phyloP scores from a whole-genome alignment of 1,284 basidiomycete genomes.

The Ganoderma boninense region DNA sequence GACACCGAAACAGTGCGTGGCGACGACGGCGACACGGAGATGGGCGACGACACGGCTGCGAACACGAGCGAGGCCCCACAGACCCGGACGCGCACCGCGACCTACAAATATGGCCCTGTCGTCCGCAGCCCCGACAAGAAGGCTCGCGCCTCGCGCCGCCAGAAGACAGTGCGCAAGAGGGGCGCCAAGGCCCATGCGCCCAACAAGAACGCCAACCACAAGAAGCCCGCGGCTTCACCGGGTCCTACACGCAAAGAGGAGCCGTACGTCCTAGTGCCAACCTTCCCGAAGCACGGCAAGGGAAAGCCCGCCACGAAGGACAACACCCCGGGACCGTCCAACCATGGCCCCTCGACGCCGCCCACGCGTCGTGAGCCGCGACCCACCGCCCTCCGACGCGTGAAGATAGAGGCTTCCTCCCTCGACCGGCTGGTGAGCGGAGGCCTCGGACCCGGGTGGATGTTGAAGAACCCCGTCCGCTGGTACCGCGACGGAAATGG shows the following conservation, averaged over 20 bases:
- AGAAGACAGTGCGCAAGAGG: neutral
- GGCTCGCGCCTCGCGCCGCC: constrained; percentile 2
- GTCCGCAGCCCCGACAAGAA: constrained; percentile 23
- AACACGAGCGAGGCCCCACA: constrained; percentile 1
- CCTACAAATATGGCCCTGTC: constrained; percentile 26
- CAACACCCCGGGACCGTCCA: neutral
- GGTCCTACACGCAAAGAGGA: neutral
- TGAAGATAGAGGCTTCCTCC: neutral
- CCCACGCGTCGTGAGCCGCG: neutral
- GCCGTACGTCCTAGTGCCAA: neutral
- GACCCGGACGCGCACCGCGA: constrained; percentile 15
- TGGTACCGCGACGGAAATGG: neutral
- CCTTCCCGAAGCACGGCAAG: neutral
- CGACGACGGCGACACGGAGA: constrained; percentile 25
- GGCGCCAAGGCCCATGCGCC: constrained; percentile 1
- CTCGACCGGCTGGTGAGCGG: no score
- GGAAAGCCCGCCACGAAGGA: neutral
- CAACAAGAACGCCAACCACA: neutral
- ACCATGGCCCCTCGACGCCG: neutral
- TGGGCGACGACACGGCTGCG: constrained; percentile 19
- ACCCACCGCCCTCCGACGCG: neutral
- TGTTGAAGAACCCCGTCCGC: neutral
- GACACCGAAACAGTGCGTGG: constrained; percentile 5
- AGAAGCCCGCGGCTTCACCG: neutral
- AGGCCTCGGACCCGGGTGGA: neutral